phyloP scores from a whole-genome alignment of 179 eudicot species.

The Carnegiea gigantea region DNA sequence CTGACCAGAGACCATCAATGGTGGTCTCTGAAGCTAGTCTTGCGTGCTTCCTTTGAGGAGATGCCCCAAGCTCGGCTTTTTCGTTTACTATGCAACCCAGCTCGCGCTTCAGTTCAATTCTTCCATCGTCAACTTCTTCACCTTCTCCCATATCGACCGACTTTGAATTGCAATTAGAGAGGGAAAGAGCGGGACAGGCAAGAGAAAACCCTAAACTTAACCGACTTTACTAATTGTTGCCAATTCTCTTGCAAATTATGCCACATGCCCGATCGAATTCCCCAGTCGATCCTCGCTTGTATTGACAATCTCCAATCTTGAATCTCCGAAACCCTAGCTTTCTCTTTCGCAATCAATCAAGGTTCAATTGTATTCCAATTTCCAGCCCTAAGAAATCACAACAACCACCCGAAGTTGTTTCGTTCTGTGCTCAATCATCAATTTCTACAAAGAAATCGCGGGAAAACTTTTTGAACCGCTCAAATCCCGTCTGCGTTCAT shows the following conservation, averaged over 20 bases:
- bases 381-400: background rate
- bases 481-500: background rate
- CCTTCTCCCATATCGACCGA: conserved; percentile 55
- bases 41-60: conserved; percentile 31
- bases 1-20: conserved; percentile 58
- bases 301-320: background rate
- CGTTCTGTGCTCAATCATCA: background rate
- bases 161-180: background rate
- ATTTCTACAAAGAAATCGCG: background rate
- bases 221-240: background rate
- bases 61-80: conserved; percentile 29
- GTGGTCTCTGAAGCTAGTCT: conserved; percentile 35
- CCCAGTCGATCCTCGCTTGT: background rate
- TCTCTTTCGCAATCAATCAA: background rate
- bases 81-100: conserved; percentile 35
- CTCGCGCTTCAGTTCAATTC: conserved; percentile 45
- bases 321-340: conserved; percentile 3
- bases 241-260: background rate
- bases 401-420: background rate
- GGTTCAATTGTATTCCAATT: background rate
- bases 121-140: conserved; percentile 39
- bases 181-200: background rate
- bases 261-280: background rate
- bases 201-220: background rate
- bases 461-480: background rate